Percentiles rank a stretch among this genome's conserved stretches.
Conservation (phyloP, 176 grass and related monocot genomes). For the Ensete ventricosum region DNA sequence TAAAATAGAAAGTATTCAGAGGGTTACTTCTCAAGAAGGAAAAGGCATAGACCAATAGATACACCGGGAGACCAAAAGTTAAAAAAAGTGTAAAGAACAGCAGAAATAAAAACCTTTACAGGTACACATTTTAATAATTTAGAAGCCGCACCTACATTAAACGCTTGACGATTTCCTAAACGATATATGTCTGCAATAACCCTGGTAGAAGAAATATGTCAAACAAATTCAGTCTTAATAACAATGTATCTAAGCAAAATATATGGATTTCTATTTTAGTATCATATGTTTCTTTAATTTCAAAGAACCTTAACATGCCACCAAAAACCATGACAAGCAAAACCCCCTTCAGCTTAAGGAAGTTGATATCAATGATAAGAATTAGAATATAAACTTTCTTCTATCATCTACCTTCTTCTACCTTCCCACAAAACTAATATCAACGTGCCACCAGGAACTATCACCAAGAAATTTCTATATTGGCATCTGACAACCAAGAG, state of each 20-base stretch:
- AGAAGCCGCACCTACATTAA: constrained; percentile 82
- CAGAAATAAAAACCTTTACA: constrained; percentile 6
- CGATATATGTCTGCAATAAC: constrained; percentile 76
- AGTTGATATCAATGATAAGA: not conserved
- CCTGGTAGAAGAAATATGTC: constrained; percentile 31
- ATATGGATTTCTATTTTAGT: not conserved
- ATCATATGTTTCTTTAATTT: not conserved
- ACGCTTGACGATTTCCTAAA: constrained; percentile 64
- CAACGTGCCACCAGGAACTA: not conserved
- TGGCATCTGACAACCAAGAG: not conserved
- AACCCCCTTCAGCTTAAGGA: not conserved
- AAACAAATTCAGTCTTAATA: not conserved
- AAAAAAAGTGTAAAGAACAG: not conserved
- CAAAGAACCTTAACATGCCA: too few species aligned
- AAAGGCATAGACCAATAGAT: not conserved
- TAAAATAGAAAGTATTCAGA: not conserved
- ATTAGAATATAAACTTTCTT: not conserved
- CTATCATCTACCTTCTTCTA: not conserved
- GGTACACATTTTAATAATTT: constrained; percentile 15
- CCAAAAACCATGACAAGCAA: not conserved
- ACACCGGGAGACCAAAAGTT: not conserved
- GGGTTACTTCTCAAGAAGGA: not conserved
- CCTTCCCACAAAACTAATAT: not conserved
- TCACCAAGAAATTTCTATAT: not conserved
- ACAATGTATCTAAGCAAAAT: not conserved